Percentiles rank a stretch among this genome's conserved stretches.
Conservation (phyloP, 140 eudicot genomes). For the Erigeron philadelphicus region DNA sequence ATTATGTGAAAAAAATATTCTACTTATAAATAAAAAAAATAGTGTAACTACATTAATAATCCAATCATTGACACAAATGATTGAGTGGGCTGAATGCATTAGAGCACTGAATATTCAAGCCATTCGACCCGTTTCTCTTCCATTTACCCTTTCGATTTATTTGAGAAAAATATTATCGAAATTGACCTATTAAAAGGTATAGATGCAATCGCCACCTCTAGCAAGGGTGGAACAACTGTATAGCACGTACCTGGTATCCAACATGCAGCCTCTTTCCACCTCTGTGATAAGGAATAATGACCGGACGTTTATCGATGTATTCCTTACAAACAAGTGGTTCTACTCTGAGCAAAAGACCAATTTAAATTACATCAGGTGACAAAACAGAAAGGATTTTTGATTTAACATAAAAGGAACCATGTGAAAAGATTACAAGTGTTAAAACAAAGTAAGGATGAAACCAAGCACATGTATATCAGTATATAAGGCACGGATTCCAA, state of each 20-base stretch:
- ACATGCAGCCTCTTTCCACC: constrained; percentile 94
- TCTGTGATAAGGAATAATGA: constrained; percentile 86
- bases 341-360: constrained; percentile 42
- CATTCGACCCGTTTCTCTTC: not conserved
- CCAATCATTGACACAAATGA: not conserved
- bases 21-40: not conserved
- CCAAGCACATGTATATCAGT: not conserved
- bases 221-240: not conserved
- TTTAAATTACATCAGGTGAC: constrained; percentile 12
- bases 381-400: not conserved
- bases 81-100: not conserved
- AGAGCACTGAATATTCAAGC: not conserved
- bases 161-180: not conserved
- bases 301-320: constrained; percentile 52
- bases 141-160: not conserved
- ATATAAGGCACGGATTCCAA: not conserved
- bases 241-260: constrained; percentile 63
- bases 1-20: not conserved
- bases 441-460: not conserved
- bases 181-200: not conserved
- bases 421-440: constrained; percentile 4
- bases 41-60: not conserved
- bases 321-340: constrained; percentile 92
- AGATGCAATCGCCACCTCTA: not conserved
- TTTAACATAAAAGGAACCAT: not conserved